Evolutionary conservation across 306 rosid genomes (phyloP).

Genomic region (Canavalia gladiata): DNA sequence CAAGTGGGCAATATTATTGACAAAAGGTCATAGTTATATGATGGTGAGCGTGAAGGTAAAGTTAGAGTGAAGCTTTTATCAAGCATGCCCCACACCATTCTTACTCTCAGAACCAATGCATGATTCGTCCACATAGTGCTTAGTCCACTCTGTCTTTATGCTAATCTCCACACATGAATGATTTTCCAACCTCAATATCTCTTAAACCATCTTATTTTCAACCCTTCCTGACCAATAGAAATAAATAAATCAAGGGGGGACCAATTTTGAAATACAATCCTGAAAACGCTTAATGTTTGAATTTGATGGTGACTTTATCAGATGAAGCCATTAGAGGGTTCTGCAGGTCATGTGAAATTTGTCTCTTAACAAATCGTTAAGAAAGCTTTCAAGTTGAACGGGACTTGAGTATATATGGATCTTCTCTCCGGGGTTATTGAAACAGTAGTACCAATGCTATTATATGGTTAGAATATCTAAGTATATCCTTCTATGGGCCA

Average conservation of each 20-base stretch:
- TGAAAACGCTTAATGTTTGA: slow-evolving; percentile 26
- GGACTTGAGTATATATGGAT: slow-evolving; percentile 6
- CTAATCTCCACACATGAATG: slow-evolving; percentile 31
- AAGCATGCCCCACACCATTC: slow-evolving; percentile 51
- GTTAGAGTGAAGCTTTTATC: slow-evolving; percentile 53
- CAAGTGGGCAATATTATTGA: slow-evolving; percentile 57
- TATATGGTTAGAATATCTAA: slow-evolving; percentile 40
- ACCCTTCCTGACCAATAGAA: slow-evolving; percentile 32
- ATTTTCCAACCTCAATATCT: slow-evolving; percentile 35
- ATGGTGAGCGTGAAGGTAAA: slow-evolving; percentile 49
- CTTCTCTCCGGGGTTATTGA: slow-evolving; percentile 46
- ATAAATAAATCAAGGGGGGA: not conserved
- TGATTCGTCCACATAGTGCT: slow-evolving; percentile 31
- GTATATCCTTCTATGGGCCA: slow-evolving; percentile 50
- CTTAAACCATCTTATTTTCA: slow-evolving; percentile 1
- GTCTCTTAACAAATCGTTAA: slow-evolving; percentile 40
- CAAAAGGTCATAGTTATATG: slow-evolving; percentile 48
- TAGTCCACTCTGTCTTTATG: slow-evolving; percentile 32
- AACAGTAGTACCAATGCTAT: slow-evolving; percentile 37
- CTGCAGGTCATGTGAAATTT: slow-evolving; percentile 51
- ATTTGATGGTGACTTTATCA: slow-evolving; percentile 42
- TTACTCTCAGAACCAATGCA: slow-evolving; percentile 14
- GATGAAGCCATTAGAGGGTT: slow-evolving; percentile 22
- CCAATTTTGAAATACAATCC: slow-evolving; percentile 19
- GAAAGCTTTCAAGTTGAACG: slow-evolving; percentile 48